Evolutionary conservation across 805 yeast genomes (phyloP), one percentile per base, ranked within the genome.

Genomic region (Candida oleophila): DNA sequence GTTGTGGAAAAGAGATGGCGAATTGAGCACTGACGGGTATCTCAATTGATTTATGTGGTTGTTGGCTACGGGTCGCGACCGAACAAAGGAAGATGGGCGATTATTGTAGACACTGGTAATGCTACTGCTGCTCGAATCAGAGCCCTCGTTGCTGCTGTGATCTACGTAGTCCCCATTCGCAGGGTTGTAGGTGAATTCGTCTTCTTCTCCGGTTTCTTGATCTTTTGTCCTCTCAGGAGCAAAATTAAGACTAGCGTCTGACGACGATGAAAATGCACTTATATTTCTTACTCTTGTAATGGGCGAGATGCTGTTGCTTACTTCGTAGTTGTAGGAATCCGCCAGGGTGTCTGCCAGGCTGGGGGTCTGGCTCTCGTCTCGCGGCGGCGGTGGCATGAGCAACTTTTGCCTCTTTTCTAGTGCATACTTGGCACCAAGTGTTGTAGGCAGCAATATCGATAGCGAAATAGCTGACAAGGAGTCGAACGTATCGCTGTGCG

Each of bases 351-450:
- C 42, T n/a, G 19, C 9, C 34, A 39, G 2, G 3, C 21, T 19
- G 8, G 9, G 15, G 4, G 7, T 22, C 14, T 14, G 58, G 51
- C 48, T 52, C 2, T 42, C 43, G 1, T 30, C 39, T n/a, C 54
- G 14, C 12, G 54, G 50, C n/a, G 67, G 63, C 8, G 71, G 62
- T 41, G 64, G 57, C 38, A 66, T 59, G n/a, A 66, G 51, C 42
- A 66, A 53, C 43, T 51, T 56, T 15, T 62, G 71, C 44, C 55
- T 60, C 25, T 56, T 52, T 7, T 41, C 43, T 34, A 71, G 49
- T 1, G 77, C 77, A 44, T 62, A 58, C 44, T 64, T 60, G 3
- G 76, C 76, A 0, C 77, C 77, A 18, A 72, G 49, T n/a, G 54
- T 54, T 2, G 77, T 72, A 2, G 76, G 77, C 39, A 68, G 67